Percentiles rank a stretch among this genome's conserved stretches.
Conservation (phyloP, 257 asterid species). For the Gentiana dahurica region DNA sequence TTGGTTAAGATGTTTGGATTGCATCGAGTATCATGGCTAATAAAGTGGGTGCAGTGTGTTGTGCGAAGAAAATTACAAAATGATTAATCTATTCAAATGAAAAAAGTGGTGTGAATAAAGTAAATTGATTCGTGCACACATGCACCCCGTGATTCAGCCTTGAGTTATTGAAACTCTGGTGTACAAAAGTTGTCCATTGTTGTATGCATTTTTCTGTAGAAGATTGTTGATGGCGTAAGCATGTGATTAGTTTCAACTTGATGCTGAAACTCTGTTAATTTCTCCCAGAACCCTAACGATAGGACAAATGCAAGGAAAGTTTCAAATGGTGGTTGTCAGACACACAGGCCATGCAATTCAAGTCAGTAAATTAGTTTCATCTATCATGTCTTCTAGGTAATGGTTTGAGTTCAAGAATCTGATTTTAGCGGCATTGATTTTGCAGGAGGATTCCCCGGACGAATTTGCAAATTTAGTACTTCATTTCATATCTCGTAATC, state of each 20-base stretch:
- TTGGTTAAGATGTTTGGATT: no score
- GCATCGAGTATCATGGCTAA: no score
- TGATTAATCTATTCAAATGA: no score
- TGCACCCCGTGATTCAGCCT: no score
- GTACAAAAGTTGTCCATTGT: no score
- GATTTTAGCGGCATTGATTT: conserved; percentile 11
- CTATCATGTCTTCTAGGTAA: conserved; percentile 2
- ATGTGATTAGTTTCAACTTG: not conserved
- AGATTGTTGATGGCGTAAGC: not conserved
- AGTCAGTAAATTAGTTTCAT: conserved; percentile 25
- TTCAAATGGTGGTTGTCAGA: conserved; percentile 90
- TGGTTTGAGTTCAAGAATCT: conserved; percentile 1
- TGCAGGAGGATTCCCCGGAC: conserved; percentile 91
- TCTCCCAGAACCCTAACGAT: conserved; percentile 77
- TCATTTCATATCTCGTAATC: conserved; percentile 65
- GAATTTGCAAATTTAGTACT: conserved; percentile 65
- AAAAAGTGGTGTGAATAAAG: no score
- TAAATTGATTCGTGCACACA: no score
- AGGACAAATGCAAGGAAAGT: conserved; percentile 98
- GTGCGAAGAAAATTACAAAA: no score
- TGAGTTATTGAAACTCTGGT: no score
- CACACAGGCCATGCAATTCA: conserved; percentile 98
- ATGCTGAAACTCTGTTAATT: conserved; percentile 4
- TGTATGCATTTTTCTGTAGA: no score
- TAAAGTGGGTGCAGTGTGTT: no score